Evolutionary conservation across 306 rosid species (phyloP).

Genomic region (Gleditsia sinensis): DNA sequence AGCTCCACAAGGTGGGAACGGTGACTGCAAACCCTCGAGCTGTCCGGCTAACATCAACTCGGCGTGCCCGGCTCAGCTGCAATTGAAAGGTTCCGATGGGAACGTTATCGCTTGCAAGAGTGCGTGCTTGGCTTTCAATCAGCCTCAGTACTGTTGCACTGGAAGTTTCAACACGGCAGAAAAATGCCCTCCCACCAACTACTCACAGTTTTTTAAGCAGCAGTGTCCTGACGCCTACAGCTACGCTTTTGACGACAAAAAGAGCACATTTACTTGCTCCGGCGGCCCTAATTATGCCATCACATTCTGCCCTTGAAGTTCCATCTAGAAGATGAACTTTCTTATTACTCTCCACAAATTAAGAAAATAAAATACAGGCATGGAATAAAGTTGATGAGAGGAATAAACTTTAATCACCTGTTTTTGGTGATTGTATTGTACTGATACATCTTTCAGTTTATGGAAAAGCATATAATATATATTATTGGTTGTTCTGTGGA

Average conservation of each 20-base stretch:
- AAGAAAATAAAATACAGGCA: too few relatives aligned
- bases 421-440: neutral
- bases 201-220: conserved; percentile 45
- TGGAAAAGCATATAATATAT: too few relatives aligned
- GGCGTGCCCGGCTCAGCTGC: conserved; percentile 42
- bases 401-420: neutral
- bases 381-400: neutral
- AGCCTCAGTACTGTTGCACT: conserved; percentile 57
- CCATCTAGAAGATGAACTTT: neutral
- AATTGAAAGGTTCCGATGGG: conserved; percentile 39
- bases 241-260: conserved; percentile 64
- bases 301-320: conserved; percentile 61
- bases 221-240: conserved; percentile 75
- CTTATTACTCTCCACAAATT: neutral
- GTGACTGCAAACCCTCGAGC: conserved; percentile 32
- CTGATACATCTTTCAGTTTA: neutral
- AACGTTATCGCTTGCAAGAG: conserved; percentile 65
- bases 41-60: conserved; percentile 43
- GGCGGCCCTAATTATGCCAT: conserved; percentile 49
- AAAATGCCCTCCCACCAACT: conserved; percentile 51
- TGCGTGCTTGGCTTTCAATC: conserved; percentile 54
- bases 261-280: conserved; percentile 53
- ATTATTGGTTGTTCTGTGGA: neutral
- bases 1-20: conserved; percentile 48
- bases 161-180: conserved; percentile 1